Conservation (phyloP, 352 stramenopile genomes). For the Globisporangium emineosum region DNA sequence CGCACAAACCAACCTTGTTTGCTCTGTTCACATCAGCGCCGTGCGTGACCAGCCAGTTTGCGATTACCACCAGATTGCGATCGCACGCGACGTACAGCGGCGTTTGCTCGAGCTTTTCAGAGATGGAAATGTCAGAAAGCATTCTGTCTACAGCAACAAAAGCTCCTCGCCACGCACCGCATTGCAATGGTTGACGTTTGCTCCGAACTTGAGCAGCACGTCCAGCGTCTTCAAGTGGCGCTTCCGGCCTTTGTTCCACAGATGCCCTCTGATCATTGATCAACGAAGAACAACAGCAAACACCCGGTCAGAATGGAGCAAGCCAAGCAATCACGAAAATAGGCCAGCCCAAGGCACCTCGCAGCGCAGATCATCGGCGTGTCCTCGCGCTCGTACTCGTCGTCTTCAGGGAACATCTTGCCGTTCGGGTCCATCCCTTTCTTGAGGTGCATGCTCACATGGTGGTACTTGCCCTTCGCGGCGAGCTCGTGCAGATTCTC, state of each 20-base stretch:
- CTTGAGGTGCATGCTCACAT: conserved; percentile 45
- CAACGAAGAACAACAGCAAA: not conserved
- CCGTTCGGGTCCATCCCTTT: conserved; percentile 64
- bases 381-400: conserved; percentile 47
- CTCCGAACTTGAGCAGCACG: conserved; percentile 49
- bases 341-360: conserved; percentile 24
- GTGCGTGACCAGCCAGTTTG: conserved; percentile 48
- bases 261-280: conserved; percentile 23
- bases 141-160: not conserved
- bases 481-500: conserved; percentile 50
- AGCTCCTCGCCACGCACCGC: conserved; percentile 18
- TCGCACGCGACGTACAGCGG: conserved; percentile 56
- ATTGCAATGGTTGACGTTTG: conserved; percentile 53
- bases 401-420: conserved; percentile 30
- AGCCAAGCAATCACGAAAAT: not conserved
- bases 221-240: conserved; percentile 56
- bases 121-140: not conserved
- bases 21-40: conserved; percentile 50
- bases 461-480: conserved; percentile 36
- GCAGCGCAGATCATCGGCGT: conserved; percentile 57
- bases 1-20: conserved; percentile 28
- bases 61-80: conserved; percentile 34
- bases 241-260: conserved; percentile 43
- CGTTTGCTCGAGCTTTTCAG: conserved; percentile 49
- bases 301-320: not conserved